Percentiles rank a stretch among this genome's conserved stretches.
These are phyloP conservation scores for Penicillium thymicola DNA, from an alignment of 2,329 filamentous ascomycete genomes.

Conservation along the genomic window DNA sequence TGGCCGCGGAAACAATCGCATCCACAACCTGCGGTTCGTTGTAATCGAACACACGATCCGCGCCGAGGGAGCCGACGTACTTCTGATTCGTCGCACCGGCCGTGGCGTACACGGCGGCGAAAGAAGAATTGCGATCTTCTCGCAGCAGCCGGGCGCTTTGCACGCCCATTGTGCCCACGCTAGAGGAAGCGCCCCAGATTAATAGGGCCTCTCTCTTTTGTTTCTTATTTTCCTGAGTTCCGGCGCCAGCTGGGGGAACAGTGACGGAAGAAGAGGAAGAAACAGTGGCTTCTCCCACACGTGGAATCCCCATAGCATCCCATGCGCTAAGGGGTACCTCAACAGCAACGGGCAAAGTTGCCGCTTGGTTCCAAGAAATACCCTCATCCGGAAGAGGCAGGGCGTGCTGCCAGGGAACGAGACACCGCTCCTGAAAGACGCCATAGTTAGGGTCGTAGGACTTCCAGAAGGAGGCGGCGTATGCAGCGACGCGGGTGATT, in stretches of 20 bases:
- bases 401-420: conserved; percentile 45
- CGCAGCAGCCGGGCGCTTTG: conserved; percentile 40
- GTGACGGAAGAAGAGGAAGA: conserved; percentile 9
- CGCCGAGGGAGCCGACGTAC: conserved; percentile 33
- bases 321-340: conserved; percentile 40
- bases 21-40: conserved; percentile 26
- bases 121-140: conserved; percentile 30
- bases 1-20: conserved; percentile 38
- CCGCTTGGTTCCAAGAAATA: conserved; percentile 43
- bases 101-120: conserved; percentile 45
- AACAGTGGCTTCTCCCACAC: conserved; percentile 12
- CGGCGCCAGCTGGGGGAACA: neutral
- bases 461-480: conserved; percentile 42
- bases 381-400: conserved; percentile 32
- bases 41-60: conserved; percentile 45
- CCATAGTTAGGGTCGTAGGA: conserved; percentile 48
- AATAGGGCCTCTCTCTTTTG: conserved; percentile 36
- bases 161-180: conserved; percentile 47
- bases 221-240: neutral
- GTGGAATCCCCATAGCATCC: conserved; percentile 38
- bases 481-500: conserved; percentile 41
- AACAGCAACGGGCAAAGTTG: conserved; percentile 41
- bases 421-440: conserved; percentile 44
- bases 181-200: conserved; percentile 48
- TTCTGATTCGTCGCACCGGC: conserved; percentile 33